Evolutionary conservation across 371 early-diverging fungal species (phyloP).

Genomic region (Cokeromyces recurvatus): DNA sequence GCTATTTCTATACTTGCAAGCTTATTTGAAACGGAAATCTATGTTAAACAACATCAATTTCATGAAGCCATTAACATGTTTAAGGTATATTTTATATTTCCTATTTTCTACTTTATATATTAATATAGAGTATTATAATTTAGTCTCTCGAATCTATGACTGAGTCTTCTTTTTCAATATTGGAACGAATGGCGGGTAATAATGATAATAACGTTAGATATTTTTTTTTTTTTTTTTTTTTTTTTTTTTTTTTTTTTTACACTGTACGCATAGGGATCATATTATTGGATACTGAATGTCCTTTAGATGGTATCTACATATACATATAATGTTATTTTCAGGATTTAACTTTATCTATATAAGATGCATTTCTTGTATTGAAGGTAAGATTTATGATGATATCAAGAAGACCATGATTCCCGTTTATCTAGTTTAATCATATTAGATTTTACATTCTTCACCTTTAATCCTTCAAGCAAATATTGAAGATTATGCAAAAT

Average conservation of each 20-base stretch:
- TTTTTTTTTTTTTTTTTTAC: too few relatives aligned
- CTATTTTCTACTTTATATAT: too few relatives aligned
- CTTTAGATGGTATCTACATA: not conserved
- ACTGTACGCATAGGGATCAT: conserved; percentile 6
- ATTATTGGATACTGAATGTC: conserved; percentile 4
- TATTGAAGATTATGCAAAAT: conserved; percentile 13
- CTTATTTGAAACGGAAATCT: conserved; percentile 7
- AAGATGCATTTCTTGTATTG: conserved; percentile 6
- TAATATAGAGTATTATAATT: too few relatives aligned
- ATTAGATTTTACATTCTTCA: conserved; percentile 1
- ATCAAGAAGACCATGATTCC: too few relatives aligned
- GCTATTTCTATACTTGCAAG: not conserved
- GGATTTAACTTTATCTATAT: not conserved
- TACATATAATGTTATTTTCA: not conserved
- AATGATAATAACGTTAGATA: not conserved
- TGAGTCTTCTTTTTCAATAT: conserved; percentile 1
- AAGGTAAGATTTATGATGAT: not conserved
- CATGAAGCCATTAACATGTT: conserved; percentile 4
- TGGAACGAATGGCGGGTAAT: conserved; percentile 14
- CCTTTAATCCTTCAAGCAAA: not conserved
- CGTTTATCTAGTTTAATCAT: not conserved
- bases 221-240: not conserved
- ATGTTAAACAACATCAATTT: conserved; percentile 1
- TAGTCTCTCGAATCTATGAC: not conserved
- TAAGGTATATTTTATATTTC: conserved; percentile 3